These are phyloP conservation scores for Bothriochloa decipiens DNA, from an alignment of 176 grass and related monocot species.

Conservation along the genomic window DNA sequence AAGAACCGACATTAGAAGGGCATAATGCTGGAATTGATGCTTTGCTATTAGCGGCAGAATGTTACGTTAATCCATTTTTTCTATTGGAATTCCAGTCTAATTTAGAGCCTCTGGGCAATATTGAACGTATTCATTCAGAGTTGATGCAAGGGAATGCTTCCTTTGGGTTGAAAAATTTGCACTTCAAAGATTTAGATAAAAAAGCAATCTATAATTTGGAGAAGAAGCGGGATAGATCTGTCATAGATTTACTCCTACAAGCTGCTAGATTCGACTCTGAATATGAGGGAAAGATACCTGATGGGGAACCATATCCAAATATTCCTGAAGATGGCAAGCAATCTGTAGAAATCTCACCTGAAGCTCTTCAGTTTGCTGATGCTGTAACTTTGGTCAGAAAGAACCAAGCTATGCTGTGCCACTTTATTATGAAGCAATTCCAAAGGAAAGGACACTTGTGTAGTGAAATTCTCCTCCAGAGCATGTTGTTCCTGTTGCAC, in stretches of 20 bases:
- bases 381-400: slow-evolving; percentile 94
- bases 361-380: slow-evolving; percentile 62
- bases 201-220: slow-evolving; percentile 58
- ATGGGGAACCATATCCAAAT: slow-evolving; percentile 55
- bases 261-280: slow-evolving; percentile 82
- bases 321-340: slow-evolving; percentile 47
- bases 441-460: slow-evolving; percentile 61
- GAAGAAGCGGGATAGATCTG: slow-evolving; percentile 78
- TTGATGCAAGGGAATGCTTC: slow-evolving; percentile 55
- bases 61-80: slow-evolving; percentile 91
- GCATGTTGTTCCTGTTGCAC: slow-evolving; percentile 87
- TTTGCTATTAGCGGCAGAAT: slow-evolving; percentile 90
- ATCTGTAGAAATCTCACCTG: slow-evolving; percentile 68
- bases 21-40: slow-evolving; percentile 91
- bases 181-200: slow-evolving; percentile 57
- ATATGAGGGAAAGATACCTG: slow-evolving; percentile 52
- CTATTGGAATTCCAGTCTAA: slow-evolving; percentile 61
- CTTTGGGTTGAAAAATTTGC: slow-evolving; percentile 50
- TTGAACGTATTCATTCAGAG: slow-evolving; percentile 60
- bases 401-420: slow-evolving; percentile 79
- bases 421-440: slow-evolving; percentile 79
- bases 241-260: slow-evolving; percentile 84
- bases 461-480: slow-evolving; percentile 85
- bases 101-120: slow-evolving; percentile 60
- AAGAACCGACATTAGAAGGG: slow-evolving; percentile 67